Conservation (phyloP, 2,329 filamentous ascomycete genomes). For the Dactylellina haptotyla region DNA sequence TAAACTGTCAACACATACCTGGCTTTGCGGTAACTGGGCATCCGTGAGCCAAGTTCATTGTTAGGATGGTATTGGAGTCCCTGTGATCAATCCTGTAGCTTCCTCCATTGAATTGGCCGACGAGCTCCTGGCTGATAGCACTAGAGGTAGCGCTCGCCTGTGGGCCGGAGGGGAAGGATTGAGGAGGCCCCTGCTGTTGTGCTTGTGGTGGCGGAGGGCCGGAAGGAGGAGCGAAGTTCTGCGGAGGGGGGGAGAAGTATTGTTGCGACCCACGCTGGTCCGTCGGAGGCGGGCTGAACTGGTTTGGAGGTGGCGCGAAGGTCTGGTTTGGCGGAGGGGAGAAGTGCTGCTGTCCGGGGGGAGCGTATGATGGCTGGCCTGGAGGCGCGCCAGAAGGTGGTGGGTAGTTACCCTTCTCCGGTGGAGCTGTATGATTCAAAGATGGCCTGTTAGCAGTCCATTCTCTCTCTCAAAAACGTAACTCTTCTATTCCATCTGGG, state of each 20-base stretch:
- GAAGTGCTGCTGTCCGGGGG: conserved; percentile 63
- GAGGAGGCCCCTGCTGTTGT: conserved; percentile 58
- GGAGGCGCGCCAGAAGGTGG: conserved; percentile 55
- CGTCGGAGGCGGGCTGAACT: conserved; percentile 56
- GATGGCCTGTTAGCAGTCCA: conserved; percentile 3
- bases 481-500: too few species aligned
- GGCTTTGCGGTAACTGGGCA: conserved; percentile 85
- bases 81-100: conserved; percentile 93
- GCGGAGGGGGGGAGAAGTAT: conserved; percentile 58
- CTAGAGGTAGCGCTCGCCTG: conserved; percentile 55
- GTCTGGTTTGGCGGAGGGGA: conserved; percentile 66
- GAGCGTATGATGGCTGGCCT: conserved; percentile 54
- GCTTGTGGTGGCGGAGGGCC: conserved; percentile 58
- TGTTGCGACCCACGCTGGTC: conserved; percentile 56
- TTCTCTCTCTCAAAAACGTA: background rate
- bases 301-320: conserved; percentile 56
- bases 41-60: conserved; percentile 86
- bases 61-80: conserved; percentile 88
- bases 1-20: conserved; percentile 64
- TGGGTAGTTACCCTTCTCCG: conserved; percentile 53
- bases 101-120: conserved; percentile 97
- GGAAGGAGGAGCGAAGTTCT: conserved; percentile 49
- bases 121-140: conserved; percentile 72
- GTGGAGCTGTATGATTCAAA: conserved; percentile 11
- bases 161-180: conserved; percentile 59